These are phyloP conservation scores for Hymenoscyphus salicellus DNA, from an alignment of 2,329 filamentous ascomycete genomes.

Conservation along the genomic window DNA sequence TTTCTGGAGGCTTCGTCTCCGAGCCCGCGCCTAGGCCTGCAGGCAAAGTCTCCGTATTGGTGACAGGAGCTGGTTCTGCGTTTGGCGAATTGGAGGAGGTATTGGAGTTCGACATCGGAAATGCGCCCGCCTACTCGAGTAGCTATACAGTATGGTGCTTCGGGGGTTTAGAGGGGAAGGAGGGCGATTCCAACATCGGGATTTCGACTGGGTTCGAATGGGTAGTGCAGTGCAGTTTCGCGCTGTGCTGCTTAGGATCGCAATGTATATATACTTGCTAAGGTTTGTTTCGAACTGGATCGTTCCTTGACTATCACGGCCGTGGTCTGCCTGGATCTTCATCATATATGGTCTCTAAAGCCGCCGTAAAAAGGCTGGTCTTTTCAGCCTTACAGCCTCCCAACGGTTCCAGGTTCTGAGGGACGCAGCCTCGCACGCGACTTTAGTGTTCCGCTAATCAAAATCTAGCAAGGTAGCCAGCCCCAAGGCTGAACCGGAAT, in stretches of 20 bases:
- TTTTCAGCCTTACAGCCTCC: neutral
- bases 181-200: neutral
- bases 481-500: neutral
- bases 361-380: neutral
- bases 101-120: neutral
- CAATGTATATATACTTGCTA: neutral
- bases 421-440: neutral
- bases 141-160: neutral
- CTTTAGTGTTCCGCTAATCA: neutral
- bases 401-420: neutral
- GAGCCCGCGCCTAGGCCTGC: neutral
- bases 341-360: constrained; percentile 7
- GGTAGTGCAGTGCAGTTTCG: neutral
- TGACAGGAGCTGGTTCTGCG: neutral
- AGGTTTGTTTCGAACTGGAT: no score
- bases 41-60: neutral
- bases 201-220: neutral
- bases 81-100: neutral
- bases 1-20: constrained; percentile 26
- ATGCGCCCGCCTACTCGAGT: neutral
- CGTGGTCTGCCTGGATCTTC: neutral
- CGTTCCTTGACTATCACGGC: neutral
- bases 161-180: neutral
- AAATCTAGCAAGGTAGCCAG: neutral
- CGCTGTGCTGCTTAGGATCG: neutral